Evolutionary conservation across 495 filamentous ascomycete genomes (phyloP).

Genomic region (Trichoderma orchidacearum): DNA sequence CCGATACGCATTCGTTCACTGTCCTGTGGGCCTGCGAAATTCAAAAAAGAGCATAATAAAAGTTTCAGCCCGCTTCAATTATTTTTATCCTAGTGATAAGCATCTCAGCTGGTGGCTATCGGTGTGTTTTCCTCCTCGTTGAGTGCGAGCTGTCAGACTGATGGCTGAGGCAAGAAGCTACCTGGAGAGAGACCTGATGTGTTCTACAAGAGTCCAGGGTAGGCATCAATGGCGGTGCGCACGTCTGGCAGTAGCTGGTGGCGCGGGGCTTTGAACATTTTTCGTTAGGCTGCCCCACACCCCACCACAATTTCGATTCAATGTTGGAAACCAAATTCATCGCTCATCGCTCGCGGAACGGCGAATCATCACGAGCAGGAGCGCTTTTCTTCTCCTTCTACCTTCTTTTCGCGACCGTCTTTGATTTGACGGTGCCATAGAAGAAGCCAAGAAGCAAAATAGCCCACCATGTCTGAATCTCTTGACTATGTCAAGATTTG

Average conservation of each 20-base stretch:
- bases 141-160: no score
- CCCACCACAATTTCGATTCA: constrained; percentile 5
- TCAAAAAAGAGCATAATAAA: no score
- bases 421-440: background rate
- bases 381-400: background rate
- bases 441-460: background rate
- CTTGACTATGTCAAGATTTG: constrained; percentile 23
- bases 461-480: constrained; percentile 12
- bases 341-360: background rate
- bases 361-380: background rate
- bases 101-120: no score
- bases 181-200: no score
- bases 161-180: no score
- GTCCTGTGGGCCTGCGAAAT: no score
- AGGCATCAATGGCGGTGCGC: background rate
- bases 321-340: constrained; percentile 3
- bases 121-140: no score
- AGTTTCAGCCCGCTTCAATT: no score
- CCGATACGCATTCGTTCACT: no score
- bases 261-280: constrained; percentile 1
- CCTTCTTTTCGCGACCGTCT: background rate
- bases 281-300: constrained; percentile 3
- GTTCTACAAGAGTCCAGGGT: no score
- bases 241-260: background rate
- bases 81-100: no score